Conservation (phyloP, 2,329 filamentous ascomycete genomes). For the Elsinoe arachidis region DNA sequence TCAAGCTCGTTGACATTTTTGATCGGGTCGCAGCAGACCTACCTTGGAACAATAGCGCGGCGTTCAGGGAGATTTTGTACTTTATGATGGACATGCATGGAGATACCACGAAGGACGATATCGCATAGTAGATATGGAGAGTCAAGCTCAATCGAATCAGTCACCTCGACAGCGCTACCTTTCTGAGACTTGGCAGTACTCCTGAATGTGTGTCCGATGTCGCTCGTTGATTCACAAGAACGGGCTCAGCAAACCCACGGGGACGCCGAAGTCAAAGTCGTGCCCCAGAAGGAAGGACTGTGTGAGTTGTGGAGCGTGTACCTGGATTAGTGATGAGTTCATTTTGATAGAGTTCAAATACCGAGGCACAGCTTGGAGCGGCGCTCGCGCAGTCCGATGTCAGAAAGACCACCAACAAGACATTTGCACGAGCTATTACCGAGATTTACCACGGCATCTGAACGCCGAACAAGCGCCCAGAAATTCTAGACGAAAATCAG, state of each 20-base stretch:
- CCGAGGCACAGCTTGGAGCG: not conserved
- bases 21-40: constrained; percentile 8
- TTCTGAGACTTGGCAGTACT: not conserved
- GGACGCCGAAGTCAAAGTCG: not conserved
- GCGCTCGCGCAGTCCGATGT: not conserved
- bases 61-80: constrained; percentile 7
- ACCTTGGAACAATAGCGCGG: constrained; percentile 5
- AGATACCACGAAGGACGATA: constrained; percentile 5
- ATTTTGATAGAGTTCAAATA: constrained; percentile 4
- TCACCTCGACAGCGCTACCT: not conserved
- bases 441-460: constrained; percentile 5
- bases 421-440: not conserved
- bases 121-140: not conserved
- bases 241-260: not conserved
- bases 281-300: not conserved
- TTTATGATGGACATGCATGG: constrained; percentile 1
- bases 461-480: not conserved
- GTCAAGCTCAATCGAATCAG: not conserved
- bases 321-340: constrained; percentile 9
- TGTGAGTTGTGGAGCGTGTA: not conserved
- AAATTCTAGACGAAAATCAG: constrained; percentile 6
- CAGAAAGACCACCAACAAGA: not conserved
- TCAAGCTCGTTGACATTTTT: not conserved
- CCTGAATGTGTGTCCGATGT: not conserved
- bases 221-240: not conserved